Evolutionary conservation across 805 yeast genomes (phyloP).

Genomic region (Hanseniaspora thailandica): DNA sequence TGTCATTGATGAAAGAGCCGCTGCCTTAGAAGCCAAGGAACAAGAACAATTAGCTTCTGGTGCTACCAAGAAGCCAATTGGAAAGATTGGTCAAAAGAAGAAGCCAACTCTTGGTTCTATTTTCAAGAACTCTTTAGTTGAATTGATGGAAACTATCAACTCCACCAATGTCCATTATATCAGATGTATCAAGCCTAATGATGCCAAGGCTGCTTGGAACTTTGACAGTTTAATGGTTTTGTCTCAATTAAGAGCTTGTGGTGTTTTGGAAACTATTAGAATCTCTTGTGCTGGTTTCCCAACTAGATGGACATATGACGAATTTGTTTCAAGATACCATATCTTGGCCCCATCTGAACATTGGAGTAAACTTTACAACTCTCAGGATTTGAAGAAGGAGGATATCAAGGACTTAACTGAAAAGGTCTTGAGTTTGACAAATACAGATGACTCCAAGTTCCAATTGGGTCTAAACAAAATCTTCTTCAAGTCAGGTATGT

Average conservation of each 20-base stretch:
- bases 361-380: constrained; percentile 48
- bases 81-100: constrained; percentile 39
- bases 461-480: constrained; percentile 90
- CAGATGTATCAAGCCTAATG: constrained; percentile 95
- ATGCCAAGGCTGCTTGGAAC: constrained; percentile 87
- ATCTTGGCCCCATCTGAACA: constrained; percentile 61
- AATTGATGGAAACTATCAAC: constrained; percentile 82
- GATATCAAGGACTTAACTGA: constrained; percentile 55
- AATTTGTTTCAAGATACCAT: constrained; percentile 81
- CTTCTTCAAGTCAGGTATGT: constrained; percentile 92
- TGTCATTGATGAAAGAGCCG: constrained; percentile 49
- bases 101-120: constrained; percentile 93
- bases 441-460: constrained; percentile 56
- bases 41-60: constrained; percentile 22
- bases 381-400: constrained; percentile 39
- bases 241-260: constrained; percentile 93
- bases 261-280: constrained; percentile 92
- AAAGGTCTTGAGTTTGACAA: constrained; percentile 51
- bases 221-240: constrained; percentile 92
- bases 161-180: constrained; percentile 94
- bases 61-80: constrained; percentile 31
- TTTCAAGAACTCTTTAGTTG: constrained; percentile 83
- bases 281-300: constrained; percentile 98
- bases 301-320: constrained; percentile 87
- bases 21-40: constrained; percentile 34